Conservation (phyloP, 176 grass and related monocot genomes). For the Secale cereale region DNA sequence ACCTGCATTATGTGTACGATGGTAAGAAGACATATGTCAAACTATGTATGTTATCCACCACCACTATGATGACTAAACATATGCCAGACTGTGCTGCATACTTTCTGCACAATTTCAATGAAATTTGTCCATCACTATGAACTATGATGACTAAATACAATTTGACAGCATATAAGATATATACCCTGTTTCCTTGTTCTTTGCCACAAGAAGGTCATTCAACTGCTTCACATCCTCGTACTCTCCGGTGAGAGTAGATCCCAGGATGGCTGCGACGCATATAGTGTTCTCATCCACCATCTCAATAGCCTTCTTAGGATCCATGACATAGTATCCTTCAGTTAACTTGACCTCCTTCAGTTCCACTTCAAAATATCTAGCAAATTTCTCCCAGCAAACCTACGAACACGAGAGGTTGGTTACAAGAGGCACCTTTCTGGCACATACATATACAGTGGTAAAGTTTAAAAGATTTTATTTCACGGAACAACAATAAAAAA, state of each 20-base stretch:
- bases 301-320: constrained; percentile 77
- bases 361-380: constrained; percentile 76
- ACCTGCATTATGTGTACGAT: constrained; percentile 21
- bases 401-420: not conserved
- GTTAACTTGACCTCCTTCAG: constrained; percentile 77
- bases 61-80: no score
- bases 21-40: not conserved
- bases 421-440: not conserved
- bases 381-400: constrained; percentile 93
- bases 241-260: constrained; percentile 76
- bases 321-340: constrained; percentile 77
- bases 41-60: no score
- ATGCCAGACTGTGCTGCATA: no score
- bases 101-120: no score
- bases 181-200: constrained; percentile 87
- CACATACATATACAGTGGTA: not conserved
- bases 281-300: constrained; percentile 88
- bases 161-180: not conserved
- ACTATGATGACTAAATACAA: not conserved
- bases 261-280: constrained; percentile 81
- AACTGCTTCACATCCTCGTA: constrained; percentile 69
- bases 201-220: constrained; percentile 54
- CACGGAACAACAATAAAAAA: not conserved
- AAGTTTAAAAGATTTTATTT: not conserved
- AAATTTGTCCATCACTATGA: not conserved